Evolutionary conservation across 2,329 filamentous ascomycete genomes (phyloP), one percentile per base, ranked within the genome.

Genomic region (Aspergillaceae sp.): DNA sequence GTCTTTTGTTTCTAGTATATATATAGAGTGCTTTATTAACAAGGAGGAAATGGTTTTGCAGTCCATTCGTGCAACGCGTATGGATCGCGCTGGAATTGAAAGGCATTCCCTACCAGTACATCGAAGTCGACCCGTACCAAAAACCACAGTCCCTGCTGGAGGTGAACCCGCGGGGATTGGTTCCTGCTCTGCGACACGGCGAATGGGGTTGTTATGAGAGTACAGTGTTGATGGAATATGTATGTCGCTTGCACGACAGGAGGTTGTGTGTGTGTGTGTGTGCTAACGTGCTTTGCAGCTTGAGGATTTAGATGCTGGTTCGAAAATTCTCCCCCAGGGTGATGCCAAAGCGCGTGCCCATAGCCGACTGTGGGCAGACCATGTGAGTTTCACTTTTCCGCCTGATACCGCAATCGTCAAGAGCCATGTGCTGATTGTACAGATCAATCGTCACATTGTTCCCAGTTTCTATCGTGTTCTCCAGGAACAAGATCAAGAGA

Each of bases 1-100:
- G 73, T 28, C 11, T 19, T 4, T 8, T 5, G 8, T 32, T 5
- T 19, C 19, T 19, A 19, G 19, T 19, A 19, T 19, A 32, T 9
- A 66, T 33, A 29, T 29, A 29, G n/a, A 38, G 27, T 29, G 26
- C 29, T 7, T 19, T 26, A 47, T 45, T 46, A 41, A 33, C n/a
- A 38, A 19, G 26, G 36, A 8, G 7, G 26, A 8, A 8, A 9
- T 26, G 11, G 36, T 4, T 28, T 38, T 5, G 5, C 40, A 86
- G 84, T 59, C 87, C 87, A 28, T 92, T 91, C 61, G 87, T 88
- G 1, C 87, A 94, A 62, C 80, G 87, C 11, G 85, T 92, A 28
- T 94, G 88, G 88, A 92, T 94, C 52, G 85, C 87, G 1, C 74
- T 94, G 33, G 87, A 94, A 64, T 74, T 82, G 56, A 92, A 92